A percentile compares a stretch with the other conserved stretches of the same genome.
Conservation (phyloP, 768 basidiomycete genomes). For the Lactarius hatsudake region DNA sequence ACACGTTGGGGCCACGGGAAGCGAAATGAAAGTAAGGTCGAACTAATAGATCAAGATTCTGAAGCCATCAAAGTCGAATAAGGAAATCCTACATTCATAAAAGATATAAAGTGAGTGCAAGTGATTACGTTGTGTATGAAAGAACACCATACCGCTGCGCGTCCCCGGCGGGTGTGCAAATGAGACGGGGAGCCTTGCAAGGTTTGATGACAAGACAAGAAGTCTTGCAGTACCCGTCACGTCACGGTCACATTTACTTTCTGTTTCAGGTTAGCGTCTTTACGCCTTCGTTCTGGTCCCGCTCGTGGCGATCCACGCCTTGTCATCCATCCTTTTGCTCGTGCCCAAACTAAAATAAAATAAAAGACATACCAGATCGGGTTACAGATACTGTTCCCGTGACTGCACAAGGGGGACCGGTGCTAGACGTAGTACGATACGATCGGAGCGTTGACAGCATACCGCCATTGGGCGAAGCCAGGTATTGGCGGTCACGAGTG, state of each 20-base stretch:
- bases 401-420: constrained; percentile 2
- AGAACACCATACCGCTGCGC: neutral
- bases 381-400: constrained; percentile 2
- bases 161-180: constrained; percentile 1
- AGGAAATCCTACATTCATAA: constrained; percentile 2
- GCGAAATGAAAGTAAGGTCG: neutral
- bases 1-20: neutral
- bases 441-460: constrained; percentile 18
- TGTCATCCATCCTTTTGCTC: neutral
- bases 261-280: constrained; percentile 24
- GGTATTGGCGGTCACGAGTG: constrained; percentile 4
- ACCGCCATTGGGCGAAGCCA: neutral
- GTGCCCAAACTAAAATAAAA: neutral
- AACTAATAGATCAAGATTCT: neutral
- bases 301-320: neutral
- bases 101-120: neutral
- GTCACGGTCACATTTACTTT: neutral
- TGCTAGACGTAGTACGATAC: neutral
- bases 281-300: constrained; percentile 5
- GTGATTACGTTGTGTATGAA: constrained; percentile 9
- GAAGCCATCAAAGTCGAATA: constrained; percentile 2
- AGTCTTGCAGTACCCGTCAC: neutral
- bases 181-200: constrained; percentile 2
- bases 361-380: neutral
- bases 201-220: constrained; percentile 14